Base-by-base conservation (phyloP, 2,329 filamentous ascomycete genomes). In the Ilyonectria sp. region DNA sequence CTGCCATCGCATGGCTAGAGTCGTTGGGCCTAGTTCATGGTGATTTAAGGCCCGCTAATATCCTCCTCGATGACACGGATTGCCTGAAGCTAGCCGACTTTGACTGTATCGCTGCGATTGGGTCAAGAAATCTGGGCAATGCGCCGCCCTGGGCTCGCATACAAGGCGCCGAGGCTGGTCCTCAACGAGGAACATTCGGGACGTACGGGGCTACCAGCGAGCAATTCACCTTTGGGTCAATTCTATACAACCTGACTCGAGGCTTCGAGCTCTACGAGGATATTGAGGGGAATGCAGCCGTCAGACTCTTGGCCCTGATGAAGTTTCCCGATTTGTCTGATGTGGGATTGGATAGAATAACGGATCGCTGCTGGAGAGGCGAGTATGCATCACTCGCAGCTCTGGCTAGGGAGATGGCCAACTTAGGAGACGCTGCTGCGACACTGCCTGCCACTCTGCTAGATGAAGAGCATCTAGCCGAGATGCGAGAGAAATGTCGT, bases 211-310 rank as follows among this genome's bases (percentile, higher is more conserved):
- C 43, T 21, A 9, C 7, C 43, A 44, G 43, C n/a, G 43, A 44
- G 43, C 43, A 44, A 44, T 44, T 44, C n/a, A 21, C 43, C 43
- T 44, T 44, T 44, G 43, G 43, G n/a, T 44, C 43, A 21, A 44
- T 44, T 44, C 43, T 44, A 21, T 44, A 21, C 43, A 44, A 44
- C 43, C 43, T 44, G 43, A 44, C 43, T 21, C 43, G n/a, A 21
- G 43, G 43, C 43, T 44, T 44, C 43, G 43, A 44, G 43, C 43
- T 44, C n/a, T 44, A 44, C n/a, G 43, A 44, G 43, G 43, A 44
- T 8, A 21, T 44, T 9, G n/a, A 44, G 5, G n/a, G n/a, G n/a
- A 44, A 44, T 21, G 43, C 1, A 44, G 43, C 43, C n/a, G 43
- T 21, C 43, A 44, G 43, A 4, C 43, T 44, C 43, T 21, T 44